A percentile compares a stretch with the other conserved stretches of the same genome.
Evolutionary conservation across 306 rosid species (phyloP).

Genomic region (Psophocarpus tetragonolobus): DNA sequence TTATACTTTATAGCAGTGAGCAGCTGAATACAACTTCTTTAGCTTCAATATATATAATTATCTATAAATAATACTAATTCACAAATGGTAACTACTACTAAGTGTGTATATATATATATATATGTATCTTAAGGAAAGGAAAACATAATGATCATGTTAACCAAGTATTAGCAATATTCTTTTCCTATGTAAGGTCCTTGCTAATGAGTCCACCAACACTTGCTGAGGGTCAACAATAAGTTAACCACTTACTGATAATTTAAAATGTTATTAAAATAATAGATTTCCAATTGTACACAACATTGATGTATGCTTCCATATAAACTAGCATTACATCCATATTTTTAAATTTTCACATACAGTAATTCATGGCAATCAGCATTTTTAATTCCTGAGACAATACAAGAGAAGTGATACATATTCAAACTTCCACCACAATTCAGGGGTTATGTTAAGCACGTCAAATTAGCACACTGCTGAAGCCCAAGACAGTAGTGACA

Average conservation of each 20-base stretch:
- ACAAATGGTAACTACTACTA: not conserved
- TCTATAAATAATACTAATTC: not conserved
- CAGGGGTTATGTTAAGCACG: not conserved
- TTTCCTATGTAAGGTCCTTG: not conserved
- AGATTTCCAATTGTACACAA: not conserved
- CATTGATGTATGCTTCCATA: not conserved
- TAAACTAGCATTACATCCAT: not conserved
- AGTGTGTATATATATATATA: no score
- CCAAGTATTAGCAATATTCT: conserved; percentile 19
- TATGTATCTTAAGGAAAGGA: not conserved
- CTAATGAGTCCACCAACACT: conserved; percentile 19
- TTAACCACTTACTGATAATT: not conserved
- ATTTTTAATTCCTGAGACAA: not conserved
- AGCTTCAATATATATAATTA: not conserved
- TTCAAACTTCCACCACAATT: not conserved
- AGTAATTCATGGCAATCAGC: not conserved
- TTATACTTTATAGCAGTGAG: conserved; percentile 26
- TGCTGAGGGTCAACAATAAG: conserved; percentile 14
- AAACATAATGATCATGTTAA: not conserved
- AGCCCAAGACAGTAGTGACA: not conserved
- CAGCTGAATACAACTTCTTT: conserved; percentile 6
- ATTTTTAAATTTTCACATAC: not conserved
- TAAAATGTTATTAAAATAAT: not conserved
- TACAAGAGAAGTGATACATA: not conserved
- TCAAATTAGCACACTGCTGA: not conserved